Percentiles rank a stretch among this genome's conserved stretches.
phyloP scores from a whole-genome alignment of 768 basidiomycete species.

The Cubamyces sp. region DNA sequence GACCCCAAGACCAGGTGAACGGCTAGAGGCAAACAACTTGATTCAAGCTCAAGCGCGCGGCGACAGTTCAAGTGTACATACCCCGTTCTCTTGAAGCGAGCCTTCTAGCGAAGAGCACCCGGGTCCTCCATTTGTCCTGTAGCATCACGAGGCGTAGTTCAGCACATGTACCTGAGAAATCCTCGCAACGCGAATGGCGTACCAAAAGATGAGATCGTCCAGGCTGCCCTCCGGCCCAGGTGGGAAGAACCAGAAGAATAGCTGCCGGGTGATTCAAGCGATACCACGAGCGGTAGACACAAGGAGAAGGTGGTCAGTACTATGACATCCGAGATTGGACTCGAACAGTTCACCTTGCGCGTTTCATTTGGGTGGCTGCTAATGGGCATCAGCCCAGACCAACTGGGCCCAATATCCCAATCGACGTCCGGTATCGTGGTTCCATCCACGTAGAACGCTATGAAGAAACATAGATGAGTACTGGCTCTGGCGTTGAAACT shows the following conservation, averaged over 20 bases:
- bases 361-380: constrained; percentile 63
- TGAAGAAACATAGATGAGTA: neutral
- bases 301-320: neutral
- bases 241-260: constrained; percentile 88
- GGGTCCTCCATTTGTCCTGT: constrained; percentile 78
- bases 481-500: neutral
- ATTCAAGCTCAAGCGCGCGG: neutral
- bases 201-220: constrained; percentile 81
- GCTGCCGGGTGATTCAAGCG: constrained; percentile 39
- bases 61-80: constrained; percentile 37
- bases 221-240: constrained; percentile 71
- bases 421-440: constrained; percentile 65
- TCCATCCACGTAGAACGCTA: constrained; percentile 78
- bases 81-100: constrained; percentile 77
- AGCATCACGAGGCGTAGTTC: neutral
- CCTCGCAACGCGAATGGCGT: constrained; percentile 21
- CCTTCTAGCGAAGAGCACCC: constrained; percentile 79
- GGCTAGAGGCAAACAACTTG: constrained; percentile 48
- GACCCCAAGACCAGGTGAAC: constrained; percentile 65
- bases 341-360: constrained; percentile 51
- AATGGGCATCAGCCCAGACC: constrained; percentile 76
- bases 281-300: neutral
- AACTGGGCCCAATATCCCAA: constrained; percentile 77
- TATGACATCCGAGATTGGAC: neutral
- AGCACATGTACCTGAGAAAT: neutral